Conservation (phyloP, 169 alveolate species). For the Cryptosporidium meleagridis region DNA sequence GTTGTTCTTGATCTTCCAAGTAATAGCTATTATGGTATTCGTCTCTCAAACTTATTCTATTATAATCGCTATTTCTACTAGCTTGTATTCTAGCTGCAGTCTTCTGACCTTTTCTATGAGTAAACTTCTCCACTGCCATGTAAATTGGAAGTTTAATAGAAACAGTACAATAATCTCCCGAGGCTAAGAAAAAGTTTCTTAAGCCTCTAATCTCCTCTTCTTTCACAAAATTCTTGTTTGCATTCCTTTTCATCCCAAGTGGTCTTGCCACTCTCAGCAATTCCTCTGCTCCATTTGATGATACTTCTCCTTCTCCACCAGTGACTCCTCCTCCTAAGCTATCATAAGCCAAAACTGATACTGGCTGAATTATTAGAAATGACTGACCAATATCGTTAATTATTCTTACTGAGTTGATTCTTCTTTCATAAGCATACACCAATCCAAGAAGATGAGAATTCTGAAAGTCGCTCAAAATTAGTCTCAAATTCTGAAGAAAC, state of each 20-base stretch:
- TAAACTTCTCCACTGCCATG: conserved; percentile 69
- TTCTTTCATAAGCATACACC: conserved; percentile 47
- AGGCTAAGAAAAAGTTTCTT: not conserved
- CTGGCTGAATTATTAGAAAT: conserved; percentile 36
- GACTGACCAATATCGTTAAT: conserved; percentile 70
- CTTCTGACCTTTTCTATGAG: conserved; percentile 73
- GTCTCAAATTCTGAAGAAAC: conserved; percentile 38
- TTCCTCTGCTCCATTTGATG: not conserved
- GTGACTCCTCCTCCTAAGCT: not conserved
- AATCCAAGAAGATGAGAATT: conserved; percentile 56
- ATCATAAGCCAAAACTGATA: not conserved
- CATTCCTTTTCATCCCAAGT: not conserved
- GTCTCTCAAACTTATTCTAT: not conserved
- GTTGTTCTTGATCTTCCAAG: not conserved
- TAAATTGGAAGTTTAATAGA: conserved; percentile 52
- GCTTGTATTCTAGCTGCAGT: conserved; percentile 73
- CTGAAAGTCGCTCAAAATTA: conserved; percentile 28
- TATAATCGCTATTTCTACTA: conserved; percentile 34
- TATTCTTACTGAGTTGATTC: conserved; percentile 24
- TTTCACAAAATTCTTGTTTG: not conserved
- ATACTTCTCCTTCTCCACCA: not conserved
- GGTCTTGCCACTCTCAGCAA: too few relatives aligned
- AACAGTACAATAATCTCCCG: conserved; percentile 52
- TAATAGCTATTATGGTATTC: not conserved
- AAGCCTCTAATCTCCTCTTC: conserved; percentile 32